Evolutionary conservation across 495 filamentous ascomycete species (phyloP).

Genomic region (Hyaloscypha variabilis): DNA sequence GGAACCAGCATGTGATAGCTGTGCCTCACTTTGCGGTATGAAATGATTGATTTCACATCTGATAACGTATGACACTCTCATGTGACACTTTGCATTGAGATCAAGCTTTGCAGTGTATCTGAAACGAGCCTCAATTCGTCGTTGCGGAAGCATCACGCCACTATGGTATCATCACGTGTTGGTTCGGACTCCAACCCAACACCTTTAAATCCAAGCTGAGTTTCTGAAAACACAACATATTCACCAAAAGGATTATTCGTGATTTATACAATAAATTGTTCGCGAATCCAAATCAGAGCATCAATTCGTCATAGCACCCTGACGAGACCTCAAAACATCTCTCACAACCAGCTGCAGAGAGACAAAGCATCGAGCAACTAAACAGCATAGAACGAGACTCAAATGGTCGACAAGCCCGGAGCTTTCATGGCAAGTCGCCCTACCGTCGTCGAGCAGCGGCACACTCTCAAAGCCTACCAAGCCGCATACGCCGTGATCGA

Average conservation of each 20-base stretch:
- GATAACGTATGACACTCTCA: background rate
- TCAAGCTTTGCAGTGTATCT: background rate
- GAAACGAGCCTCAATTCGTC: background rate
- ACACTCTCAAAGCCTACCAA: conserved; percentile 9
- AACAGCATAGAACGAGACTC: background rate
- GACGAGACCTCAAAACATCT: background rate
- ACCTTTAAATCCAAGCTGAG: background rate
- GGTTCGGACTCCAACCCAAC: background rate
- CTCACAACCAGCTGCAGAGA: too few relatives aligned
- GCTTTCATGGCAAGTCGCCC: conserved; percentile 3
- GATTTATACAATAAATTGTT: too few relatives aligned
- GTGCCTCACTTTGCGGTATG: too few relatives aligned
- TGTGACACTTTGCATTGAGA: background rate
- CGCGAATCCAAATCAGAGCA: too few relatives aligned
- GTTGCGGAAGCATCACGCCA: background rate
- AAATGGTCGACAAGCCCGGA: background rate
- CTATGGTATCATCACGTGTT: background rate
- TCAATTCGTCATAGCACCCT: too few relatives aligned
- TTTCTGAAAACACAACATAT: background rate
- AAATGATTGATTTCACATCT: background rate
- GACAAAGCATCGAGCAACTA: background rate
- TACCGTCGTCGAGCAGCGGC: background rate
- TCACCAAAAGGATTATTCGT: background rate
- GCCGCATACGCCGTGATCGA: background rate
- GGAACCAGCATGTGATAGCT: background rate